phyloP scores from a whole-genome alignment of 2,329 filamentous ascomycete genomes.

The Microsporum audouinii region DNA sequence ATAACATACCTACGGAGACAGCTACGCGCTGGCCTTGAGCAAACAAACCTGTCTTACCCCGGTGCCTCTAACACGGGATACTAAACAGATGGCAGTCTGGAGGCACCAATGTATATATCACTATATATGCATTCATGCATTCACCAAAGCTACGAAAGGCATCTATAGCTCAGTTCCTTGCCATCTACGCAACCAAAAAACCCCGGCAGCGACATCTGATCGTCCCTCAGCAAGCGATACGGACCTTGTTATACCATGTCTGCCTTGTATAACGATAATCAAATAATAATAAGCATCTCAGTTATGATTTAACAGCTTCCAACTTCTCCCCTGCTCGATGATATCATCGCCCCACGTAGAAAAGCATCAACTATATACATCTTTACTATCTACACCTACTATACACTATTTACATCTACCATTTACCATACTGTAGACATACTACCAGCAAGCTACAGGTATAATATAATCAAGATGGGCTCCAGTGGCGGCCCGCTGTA shows the following conservation, averaged over 20 bases:
- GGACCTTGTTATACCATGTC: not conserved
- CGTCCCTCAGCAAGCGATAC: not conserved
- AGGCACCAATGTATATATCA: no score
- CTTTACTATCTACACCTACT: not conserved
- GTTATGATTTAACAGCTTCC: not conserved
- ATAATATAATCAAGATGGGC: not conserved
- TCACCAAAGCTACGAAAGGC: no score
- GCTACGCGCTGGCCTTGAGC: no score
- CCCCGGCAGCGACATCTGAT: not conserved
- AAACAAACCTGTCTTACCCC: no score
- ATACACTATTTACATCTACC: not conserved
- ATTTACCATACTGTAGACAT: not conserved
- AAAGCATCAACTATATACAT: not conserved
- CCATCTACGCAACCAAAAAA: no score
- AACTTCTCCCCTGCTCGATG: not conserved
- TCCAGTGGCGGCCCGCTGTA: constrained; percentile 52
- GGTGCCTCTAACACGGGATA: no score
- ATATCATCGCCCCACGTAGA: not conserved
- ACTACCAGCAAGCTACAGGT: not conserved
- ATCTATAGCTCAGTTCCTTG: no score
- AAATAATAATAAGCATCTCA: not conserved
- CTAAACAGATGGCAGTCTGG: no score
- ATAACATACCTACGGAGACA: no score
- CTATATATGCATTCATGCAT: no score
- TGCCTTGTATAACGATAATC: not conserved